phyloP scores from a whole-genome alignment of 495 filamentous ascomycete species.

The Aspergillus haitiensis region DNA sequence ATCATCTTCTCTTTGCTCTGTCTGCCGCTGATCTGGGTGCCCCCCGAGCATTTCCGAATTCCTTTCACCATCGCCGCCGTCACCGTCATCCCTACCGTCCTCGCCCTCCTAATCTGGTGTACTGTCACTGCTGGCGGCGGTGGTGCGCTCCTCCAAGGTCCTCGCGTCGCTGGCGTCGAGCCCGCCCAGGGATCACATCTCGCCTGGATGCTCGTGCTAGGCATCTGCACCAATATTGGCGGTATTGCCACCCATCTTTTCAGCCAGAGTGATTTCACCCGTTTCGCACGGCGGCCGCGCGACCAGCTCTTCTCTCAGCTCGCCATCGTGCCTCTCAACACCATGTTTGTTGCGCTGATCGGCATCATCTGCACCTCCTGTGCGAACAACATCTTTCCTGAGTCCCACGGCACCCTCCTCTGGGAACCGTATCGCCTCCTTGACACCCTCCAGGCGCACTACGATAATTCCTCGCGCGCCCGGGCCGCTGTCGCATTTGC shows the following conservation, averaged over 20 bases:
- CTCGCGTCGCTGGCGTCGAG: background rate
- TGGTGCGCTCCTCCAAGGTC: background rate
- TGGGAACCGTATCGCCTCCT: constrained; percentile 13
- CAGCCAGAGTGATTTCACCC: constrained; percentile 9
- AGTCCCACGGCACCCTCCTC: constrained; percentile 9
- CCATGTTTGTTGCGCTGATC: constrained; percentile 14
- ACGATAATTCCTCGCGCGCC: background rate
- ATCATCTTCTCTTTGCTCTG: constrained; percentile 8
- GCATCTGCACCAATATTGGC: constrained; percentile 11
- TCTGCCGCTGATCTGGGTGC: constrained; percentile 10
- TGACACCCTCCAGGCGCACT: background rate
- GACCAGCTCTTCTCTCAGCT: constrained; percentile 12
- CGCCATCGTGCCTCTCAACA: constrained; percentile 9
- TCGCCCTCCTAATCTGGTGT: constrained; percentile 10
- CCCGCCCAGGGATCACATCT: background rate
- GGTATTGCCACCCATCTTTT: constrained; percentile 9
- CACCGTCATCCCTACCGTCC: constrained; percentile 7
- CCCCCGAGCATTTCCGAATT: constrained; percentile 4
- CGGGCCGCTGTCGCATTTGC: constrained; percentile 7
- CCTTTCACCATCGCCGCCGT: constrained; percentile 7
- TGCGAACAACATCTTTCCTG: constrained; percentile 1
- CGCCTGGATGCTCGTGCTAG: constrained; percentile 7
- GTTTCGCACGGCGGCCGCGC: constrained; percentile 8
- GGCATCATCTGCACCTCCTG: constrained; percentile 16
- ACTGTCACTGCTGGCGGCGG: constrained; percentile 5